Evolutionary conservation across 1,284 basidiomycete genomes (phyloP).

Genomic region (Marasmius sp.): DNA sequence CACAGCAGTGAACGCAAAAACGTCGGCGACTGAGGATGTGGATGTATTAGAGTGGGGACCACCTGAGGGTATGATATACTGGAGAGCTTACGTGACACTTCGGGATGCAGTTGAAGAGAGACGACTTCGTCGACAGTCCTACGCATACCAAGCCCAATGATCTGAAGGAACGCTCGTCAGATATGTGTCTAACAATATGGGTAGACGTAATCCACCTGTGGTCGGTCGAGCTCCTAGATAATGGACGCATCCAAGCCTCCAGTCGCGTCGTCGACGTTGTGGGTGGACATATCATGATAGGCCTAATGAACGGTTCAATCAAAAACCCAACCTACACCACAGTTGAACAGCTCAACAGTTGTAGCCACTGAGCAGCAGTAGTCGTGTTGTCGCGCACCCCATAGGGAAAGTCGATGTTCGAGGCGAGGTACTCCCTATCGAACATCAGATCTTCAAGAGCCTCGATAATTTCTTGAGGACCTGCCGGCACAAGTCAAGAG

Average conservation of each 20-base stretch:
- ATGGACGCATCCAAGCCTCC: conserved; percentile 37
- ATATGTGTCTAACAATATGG: neutral
- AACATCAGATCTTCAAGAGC: neutral
- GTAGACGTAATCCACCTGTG: conserved; percentile 27
- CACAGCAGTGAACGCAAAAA: conserved; percentile 26
- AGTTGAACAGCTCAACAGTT: neutral
- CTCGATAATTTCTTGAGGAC: neutral
- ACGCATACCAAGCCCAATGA: conserved; percentile 37
- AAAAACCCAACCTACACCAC: too few species aligned
- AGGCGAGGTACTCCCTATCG: neutral
- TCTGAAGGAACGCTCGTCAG: conserved; percentile 23
- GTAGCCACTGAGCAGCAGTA: neutral
- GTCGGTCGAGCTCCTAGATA: conserved; percentile 32
- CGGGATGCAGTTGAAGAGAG: conserved; percentile 31
- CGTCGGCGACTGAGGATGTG: conserved; percentile 23
- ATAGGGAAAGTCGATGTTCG: neutral
- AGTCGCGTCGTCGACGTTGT: conserved; percentile 32
- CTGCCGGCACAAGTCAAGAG: neutral
- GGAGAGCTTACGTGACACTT: neutral
- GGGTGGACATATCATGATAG: conserved; percentile 40
- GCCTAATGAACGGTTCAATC: conserved; percentile 23
- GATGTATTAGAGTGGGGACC: neutral
- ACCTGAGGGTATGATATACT: neutral
- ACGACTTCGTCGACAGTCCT: conserved; percentile 39
- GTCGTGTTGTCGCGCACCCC: neutral